phyloP scores from a whole-genome alignment of 1,284 basidiomycete species.

The Cryptococcus hybrid region DNA sequence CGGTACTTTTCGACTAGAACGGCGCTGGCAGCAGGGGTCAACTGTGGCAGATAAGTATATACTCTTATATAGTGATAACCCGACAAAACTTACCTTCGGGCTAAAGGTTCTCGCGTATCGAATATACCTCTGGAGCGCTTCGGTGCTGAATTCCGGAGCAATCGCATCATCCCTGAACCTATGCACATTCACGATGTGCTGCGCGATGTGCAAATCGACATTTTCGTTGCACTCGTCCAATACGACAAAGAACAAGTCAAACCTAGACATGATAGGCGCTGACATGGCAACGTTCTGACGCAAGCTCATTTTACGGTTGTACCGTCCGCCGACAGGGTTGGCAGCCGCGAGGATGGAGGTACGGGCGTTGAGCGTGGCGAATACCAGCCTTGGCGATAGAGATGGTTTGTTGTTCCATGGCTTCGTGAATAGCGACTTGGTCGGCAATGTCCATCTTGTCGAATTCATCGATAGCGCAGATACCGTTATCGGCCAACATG shows the following conservation, averaged over 20 bases:
- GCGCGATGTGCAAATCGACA: conserved; percentile 89
- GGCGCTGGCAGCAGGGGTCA: conserved; percentile 88
- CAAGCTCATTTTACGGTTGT: conserved; percentile 92
- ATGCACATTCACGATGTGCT: conserved; percentile 98
- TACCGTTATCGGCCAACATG: conserved; percentile 99
- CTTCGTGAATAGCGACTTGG: conserved; percentile 99
- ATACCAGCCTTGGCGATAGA: conserved; percentile 99
- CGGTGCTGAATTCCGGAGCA: conserved; percentile 94
- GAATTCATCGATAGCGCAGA: conserved; percentile 99
- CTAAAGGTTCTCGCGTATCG: conserved; percentile 95
- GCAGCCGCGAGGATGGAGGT: conserved; percentile 98
- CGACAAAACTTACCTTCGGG: conserved; percentile 68
- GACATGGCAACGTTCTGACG: conserved; percentile 98
- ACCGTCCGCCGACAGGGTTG: conserved; percentile 94
- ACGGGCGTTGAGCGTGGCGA: conserved; percentile 95
- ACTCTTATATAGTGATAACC: not conserved
- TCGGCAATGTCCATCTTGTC: conserved; percentile 99
- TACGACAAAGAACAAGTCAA: conserved; percentile 98
- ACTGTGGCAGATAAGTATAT: conserved; percentile 53
- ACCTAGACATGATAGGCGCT: conserved; percentile 98
- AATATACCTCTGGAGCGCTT: conserved; percentile 94
- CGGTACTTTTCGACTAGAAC: conserved; percentile 96
- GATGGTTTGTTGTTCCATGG: conserved; percentile 99
- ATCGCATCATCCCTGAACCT: conserved; percentile 93
- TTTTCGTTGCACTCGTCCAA: conserved; percentile 96